Conservation (phyloP, 495 filamentous ascomycete species). For the Lasiosphaeriaceae sp. region DNA sequence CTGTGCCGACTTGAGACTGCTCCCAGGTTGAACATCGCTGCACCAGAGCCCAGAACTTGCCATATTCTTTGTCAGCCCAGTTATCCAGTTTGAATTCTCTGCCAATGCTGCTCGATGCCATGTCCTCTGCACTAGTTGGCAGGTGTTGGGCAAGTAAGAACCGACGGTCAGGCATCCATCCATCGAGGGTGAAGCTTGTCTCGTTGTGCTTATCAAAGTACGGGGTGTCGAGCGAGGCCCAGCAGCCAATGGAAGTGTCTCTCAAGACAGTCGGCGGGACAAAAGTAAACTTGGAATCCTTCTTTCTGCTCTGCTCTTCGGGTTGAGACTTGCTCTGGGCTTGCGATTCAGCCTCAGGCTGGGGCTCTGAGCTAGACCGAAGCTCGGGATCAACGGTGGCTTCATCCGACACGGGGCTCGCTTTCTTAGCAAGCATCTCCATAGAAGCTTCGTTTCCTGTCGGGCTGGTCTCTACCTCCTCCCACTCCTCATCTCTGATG, state of each 20-base stretch:
- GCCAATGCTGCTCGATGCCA: constrained; percentile 18
- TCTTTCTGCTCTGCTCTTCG: not conserved
- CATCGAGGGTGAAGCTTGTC: constrained; percentile 27
- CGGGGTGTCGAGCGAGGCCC: constrained; percentile 15
- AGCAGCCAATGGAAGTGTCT: constrained; percentile 15
- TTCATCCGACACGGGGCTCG: too few relatives aligned
- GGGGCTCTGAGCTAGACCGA: too few relatives aligned
- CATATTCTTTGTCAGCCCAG: constrained; percentile 37
- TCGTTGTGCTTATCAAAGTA: constrained; percentile 27
- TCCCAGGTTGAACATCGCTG: constrained; percentile 40
- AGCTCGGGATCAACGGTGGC: too few relatives aligned
- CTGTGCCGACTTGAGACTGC: constrained; percentile 27
- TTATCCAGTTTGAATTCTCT: constrained; percentile 15
- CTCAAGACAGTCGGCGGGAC: constrained; percentile 9
- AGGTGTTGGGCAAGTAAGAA: constrained; percentile 31
- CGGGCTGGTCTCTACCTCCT: too few relatives aligned
- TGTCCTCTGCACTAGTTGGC: constrained; percentile 31
- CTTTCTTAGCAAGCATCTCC: too few relatives aligned
- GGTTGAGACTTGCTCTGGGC: not conserved
- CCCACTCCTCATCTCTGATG: not conserved
- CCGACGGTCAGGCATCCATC: constrained; percentile 28
- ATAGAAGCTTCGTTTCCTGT: too few relatives aligned
- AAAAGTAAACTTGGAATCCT: constrained; percentile 12
- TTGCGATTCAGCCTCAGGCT: not conserved
- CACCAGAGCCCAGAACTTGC: constrained; percentile 31